Evolutionary conservation across 495 filamentous ascomycete species (phyloP).

Genomic region (Viridothelium virens): DNA sequence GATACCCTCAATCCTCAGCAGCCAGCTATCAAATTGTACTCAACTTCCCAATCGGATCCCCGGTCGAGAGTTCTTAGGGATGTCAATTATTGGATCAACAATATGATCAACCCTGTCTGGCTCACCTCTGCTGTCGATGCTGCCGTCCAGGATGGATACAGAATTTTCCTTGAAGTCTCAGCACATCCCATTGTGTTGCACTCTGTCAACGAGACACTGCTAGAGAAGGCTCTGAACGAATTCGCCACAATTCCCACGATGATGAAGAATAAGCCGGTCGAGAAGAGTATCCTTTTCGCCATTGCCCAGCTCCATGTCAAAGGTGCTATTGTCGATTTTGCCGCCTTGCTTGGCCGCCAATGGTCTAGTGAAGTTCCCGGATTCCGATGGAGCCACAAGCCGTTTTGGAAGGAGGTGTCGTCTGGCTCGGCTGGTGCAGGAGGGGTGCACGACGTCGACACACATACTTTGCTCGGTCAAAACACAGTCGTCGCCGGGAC

Average conservation of each 20-base stretch:
- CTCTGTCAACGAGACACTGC: conserved; percentile 35
- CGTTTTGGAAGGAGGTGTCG: neutral
- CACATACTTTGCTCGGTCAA: neutral
- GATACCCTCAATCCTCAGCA: neutral
- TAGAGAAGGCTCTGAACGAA: conserved; percentile 29
- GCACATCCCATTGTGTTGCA: conserved; percentile 35
- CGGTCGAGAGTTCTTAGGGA: conserved; percentile 19
- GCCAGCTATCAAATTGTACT: neutral
- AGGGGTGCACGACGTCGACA: neutral
- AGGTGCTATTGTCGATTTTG: conserved; percentile 37
- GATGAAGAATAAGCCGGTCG: conserved; percentile 37
- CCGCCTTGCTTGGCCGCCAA: neutral
- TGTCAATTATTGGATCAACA: conserved; percentile 28
- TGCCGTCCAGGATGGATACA: conserved; percentile 33
- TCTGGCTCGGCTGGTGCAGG: too few relatives aligned
- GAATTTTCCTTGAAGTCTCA: conserved; percentile 36
- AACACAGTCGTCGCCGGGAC: neutral
- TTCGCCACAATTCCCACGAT: conserved; percentile 22
- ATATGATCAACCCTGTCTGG: conserved; percentile 31
- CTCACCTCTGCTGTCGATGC: conserved; percentile 32
- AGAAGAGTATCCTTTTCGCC: conserved; percentile 40
- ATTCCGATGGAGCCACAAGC: neutral
- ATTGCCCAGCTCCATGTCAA: conserved; percentile 41
- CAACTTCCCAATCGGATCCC: neutral
- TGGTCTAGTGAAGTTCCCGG: neutral